Conservation (phyloP, 2,329 filamentous ascomycete species). For the Colletotrichum ledebouriae region DNA sequence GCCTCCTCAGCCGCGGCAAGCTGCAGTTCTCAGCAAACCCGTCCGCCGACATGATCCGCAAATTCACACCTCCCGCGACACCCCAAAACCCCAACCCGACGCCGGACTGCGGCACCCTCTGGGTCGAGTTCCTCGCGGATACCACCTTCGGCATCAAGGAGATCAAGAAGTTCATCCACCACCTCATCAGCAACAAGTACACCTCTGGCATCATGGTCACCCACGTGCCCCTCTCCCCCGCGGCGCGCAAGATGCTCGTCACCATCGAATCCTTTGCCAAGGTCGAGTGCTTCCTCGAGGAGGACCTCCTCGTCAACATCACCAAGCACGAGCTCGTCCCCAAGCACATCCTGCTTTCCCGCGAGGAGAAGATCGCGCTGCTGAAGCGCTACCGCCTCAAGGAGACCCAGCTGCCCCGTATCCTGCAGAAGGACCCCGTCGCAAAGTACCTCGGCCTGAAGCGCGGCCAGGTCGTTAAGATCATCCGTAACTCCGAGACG, state of each 20-base stretch:
- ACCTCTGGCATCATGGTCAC: slow-evolving; percentile 93
- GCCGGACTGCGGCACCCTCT: slow-evolving; percentile 87
- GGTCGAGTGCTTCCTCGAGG: slow-evolving; percentile 96
- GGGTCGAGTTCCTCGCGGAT: slow-evolving; percentile 91
- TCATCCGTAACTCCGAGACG: slow-evolving; percentile 95
- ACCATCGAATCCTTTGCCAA: slow-evolving; percentile 81
- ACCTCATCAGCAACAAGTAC: slow-evolving; percentile 84
- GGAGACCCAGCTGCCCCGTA: slow-evolving; percentile 95
- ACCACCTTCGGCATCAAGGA: slow-evolving; percentile 89
- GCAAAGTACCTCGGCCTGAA: slow-evolving; percentile 91
- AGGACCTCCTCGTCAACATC: slow-evolving; percentile 97
- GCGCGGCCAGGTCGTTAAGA: slow-evolving; percentile 97
- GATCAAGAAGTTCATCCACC: slow-evolving; percentile 89
- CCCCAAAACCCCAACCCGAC: slow-evolving; percentile 77
- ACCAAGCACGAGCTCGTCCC: slow-evolving; percentile 97
- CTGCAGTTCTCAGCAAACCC: slow-evolving; percentile 93
- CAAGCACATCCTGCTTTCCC: slow-evolving; percentile 89
- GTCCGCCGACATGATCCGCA: slow-evolving; percentile 84
- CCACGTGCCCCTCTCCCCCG: slow-evolving; percentile 83
- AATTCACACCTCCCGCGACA: slow-evolving; percentile 81
- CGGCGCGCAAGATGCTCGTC: slow-evolving; percentile 88
- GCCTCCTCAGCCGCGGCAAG: slow-evolving; percentile 74
- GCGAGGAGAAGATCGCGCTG: slow-evolving; percentile 88
- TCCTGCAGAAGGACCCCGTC: slow-evolving; percentile 92
- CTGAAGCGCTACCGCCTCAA: slow-evolving; percentile 93